Evolutionary conservation across 371 early-diverging fungal species (phyloP), one percentile per base, ranked within the genome.

Genomic region (Racocetra persica): DNA sequence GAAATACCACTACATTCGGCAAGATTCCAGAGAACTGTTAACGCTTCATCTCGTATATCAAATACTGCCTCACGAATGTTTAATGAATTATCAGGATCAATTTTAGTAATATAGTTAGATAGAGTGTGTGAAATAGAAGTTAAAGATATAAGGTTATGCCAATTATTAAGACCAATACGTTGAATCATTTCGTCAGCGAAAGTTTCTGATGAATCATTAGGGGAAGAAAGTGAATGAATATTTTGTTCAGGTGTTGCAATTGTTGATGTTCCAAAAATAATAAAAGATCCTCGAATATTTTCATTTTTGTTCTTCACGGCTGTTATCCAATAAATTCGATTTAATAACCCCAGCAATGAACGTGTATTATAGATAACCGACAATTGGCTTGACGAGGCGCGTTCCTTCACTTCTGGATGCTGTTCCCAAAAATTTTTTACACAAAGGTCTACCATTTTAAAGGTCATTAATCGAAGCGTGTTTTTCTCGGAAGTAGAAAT

Each of bases 81-180:
- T 60, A 60, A 60, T 26, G 62, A 60, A 22, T 60, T 60, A 60
- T 60, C 62, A 60, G 16, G 62, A 60, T 60, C 62, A 26, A 60
- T 26, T 60, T 22, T 24, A 60, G 62, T 13, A 60, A n/a, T n/a
- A 60, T 60, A 7, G 10, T 60, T 26, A 22, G 11, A 26, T 60
- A 60, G 22, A 26, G 8, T 22, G 62, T 26, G 62, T 60, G 62
- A 26, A 22, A 60, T 26, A 3, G 22, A 60, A 26, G 11, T 60
- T 60, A 60, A 4, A 60, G n/a, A 24, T 22, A 60, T 60, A 60
- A 60, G 62, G 26, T 22, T 60, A 24, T 60, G 26, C 24, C 22
- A 60, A 60, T 60, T 60, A 13, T 26, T 60, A 60, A 60, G 62
- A n/a, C 62, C 62, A 22, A 60, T 60, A 60, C 62, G 62, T 60